These are phyloP conservation scores for Penicillium sp. DNA, from an alignment of 2,329 filamentous ascomycete species.

Conservation along the genomic window DNA sequence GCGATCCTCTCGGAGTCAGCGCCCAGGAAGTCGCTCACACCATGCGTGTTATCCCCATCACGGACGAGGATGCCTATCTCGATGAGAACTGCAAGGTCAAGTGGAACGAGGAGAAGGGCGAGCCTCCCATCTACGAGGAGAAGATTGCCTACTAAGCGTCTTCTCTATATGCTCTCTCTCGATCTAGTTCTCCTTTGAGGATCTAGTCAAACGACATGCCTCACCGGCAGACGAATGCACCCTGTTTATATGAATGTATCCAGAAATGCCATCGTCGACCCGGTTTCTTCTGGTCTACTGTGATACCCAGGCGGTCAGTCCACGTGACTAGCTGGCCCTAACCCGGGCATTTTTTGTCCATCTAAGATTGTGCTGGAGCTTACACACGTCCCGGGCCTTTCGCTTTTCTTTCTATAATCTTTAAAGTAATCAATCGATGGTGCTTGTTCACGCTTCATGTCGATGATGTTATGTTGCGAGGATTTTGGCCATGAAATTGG, in stretches of 20 bases:
- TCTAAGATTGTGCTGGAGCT: neutral
- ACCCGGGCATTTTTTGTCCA: conserved; percentile 8
- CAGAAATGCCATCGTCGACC: neutral
- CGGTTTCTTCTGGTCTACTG: conserved; percentile 12
- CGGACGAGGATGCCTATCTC: conserved; percentile 70
- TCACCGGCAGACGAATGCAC: neutral
- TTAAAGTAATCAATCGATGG: conserved; percentile 7
- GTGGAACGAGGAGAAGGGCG: conserved; percentile 56
- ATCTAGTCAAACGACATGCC: conserved; percentile 1
- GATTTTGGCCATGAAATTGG: neutral
- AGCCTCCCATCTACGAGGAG: conserved; percentile 60
- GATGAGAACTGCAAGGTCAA: conserved; percentile 67
- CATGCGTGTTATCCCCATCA: conserved; percentile 69
- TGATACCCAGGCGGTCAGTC: conserved; percentile 22
- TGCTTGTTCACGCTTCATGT: neutral
- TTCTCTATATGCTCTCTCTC: neutral
- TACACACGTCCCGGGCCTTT: neutral
- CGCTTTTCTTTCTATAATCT: conserved; percentile 5
- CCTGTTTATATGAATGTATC: neutral
- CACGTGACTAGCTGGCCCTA: conserved; percentile 4
- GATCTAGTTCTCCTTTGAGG: neutral
- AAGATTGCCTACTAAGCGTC: conserved; percentile 51
- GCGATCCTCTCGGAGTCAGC: conserved; percentile 70
- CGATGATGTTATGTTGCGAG: conserved; percentile 1
- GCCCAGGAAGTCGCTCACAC: conserved; percentile 75